Conservation (phyloP, 306 rosid genomes). For the Fragaria nilgerrensis region DNA sequence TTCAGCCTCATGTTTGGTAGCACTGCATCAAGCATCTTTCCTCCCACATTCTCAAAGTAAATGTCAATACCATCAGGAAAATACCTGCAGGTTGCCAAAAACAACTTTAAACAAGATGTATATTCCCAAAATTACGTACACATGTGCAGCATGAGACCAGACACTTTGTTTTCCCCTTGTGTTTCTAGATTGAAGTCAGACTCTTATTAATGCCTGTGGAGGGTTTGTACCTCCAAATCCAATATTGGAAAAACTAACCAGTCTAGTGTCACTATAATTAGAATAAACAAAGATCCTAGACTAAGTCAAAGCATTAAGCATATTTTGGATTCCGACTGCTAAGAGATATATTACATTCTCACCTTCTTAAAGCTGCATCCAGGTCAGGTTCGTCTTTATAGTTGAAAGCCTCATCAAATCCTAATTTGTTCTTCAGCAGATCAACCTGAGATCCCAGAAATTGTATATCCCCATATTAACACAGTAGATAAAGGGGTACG, state of each 20-base stretch:
- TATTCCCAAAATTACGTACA: not conserved
- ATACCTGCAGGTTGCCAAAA: not conserved
- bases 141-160: not conserved
- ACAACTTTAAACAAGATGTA: not conserved
- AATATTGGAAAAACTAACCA: not conserved
- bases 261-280: not conserved
- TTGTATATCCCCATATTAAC: not conserved
- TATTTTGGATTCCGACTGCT: not conserved
- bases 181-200: not conserved
- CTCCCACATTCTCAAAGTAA: conserved; percentile 24
- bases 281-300: not conserved
- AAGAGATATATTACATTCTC: not conserved
- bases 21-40: conserved; percentile 23
- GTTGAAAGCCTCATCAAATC: conserved; percentile 37
- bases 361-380: conserved; percentile 30
- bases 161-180: not conserved
- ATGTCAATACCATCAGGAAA: conserved; percentile 20
- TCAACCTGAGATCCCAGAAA: conserved; percentile 14
- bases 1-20: conserved; percentile 18
- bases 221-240: not conserved
- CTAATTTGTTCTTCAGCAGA: conserved; percentile 32
- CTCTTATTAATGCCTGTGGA: not conserved
- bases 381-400: conserved; percentile 34
- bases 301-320: not conserved
- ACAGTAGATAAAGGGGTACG: not conserved